Evolutionary conservation across 257 asterid genomes (phyloP).

Genomic region (Agastache rugosa): DNA sequence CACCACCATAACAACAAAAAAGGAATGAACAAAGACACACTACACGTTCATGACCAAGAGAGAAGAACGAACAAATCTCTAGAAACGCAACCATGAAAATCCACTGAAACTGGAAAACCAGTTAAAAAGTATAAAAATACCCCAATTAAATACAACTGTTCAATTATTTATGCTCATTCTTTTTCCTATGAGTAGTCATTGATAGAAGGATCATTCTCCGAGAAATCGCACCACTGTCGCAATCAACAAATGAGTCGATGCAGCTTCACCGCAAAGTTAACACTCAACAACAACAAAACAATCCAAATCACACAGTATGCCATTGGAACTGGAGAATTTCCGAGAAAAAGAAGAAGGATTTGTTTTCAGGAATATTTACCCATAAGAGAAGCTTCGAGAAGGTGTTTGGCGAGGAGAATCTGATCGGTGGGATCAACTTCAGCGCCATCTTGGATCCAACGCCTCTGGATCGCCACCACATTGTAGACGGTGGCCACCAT

Average conservation of each 20-base stretch:
- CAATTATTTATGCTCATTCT: background rate
- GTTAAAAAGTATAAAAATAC: background rate
- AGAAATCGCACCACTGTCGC: slow-evolving; percentile 7
- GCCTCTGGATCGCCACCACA: slow-evolving; percentile 58
- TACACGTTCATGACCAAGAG: background rate
- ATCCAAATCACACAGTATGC: background rate
- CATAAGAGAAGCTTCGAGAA: slow-evolving; percentile 92
- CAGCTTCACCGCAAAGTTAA: slow-evolving; percentile 21
- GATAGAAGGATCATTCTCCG: slow-evolving; percentile 7
- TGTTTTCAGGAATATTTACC: slow-evolving; percentile 50
- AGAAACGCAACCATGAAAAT: slow-evolving; percentile 5
- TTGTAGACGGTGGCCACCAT: slow-evolving; percentile 71
- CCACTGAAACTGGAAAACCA: slow-evolving; percentile 20
- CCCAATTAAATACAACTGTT: background rate
- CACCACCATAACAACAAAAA: background rate
- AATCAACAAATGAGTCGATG: slow-evolving; percentile 6
- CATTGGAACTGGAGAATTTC: slow-evolving; percentile 12
- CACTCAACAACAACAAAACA: slow-evolving; percentile 15
- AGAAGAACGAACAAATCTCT: slow-evolving; percentile 10
- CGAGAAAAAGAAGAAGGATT: background rate
- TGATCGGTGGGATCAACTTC: slow-evolving; percentile 87
- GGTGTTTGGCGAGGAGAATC: slow-evolving; percentile 64
- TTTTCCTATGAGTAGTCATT: background rate
- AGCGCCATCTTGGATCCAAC: slow-evolving; percentile 68
- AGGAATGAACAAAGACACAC: background rate